Evolutionary conservation across 345 rosid species (phyloP).

Genomic region (Aquilaria malaccensis): DNA sequence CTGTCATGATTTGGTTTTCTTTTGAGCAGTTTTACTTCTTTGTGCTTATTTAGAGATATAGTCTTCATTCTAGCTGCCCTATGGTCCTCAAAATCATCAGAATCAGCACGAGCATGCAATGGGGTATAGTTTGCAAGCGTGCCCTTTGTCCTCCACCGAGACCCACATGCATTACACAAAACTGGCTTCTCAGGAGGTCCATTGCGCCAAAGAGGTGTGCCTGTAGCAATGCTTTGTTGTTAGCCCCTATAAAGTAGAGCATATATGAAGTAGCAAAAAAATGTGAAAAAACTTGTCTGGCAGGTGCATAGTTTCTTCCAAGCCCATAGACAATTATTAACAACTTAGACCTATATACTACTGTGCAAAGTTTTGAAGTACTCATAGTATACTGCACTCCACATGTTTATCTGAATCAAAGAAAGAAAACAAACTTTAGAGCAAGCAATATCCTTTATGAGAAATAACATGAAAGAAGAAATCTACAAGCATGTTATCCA

Average conservation of each 20-base stretch:
- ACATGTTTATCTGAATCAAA: too few relatives aligned
- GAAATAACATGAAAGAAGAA: too few relatives aligned
- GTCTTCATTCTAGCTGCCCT: slow-evolving; percentile 50
- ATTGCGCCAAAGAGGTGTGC: slow-evolving; percentile 95
- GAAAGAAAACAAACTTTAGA: too few relatives aligned
- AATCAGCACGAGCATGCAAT: slow-evolving; percentile 64
- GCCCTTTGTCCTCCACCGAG: slow-evolving; percentile 91
- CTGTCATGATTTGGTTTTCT: slow-evolving; percentile 53
- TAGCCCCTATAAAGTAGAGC: not conserved
- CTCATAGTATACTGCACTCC: too few relatives aligned
- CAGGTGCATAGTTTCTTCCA: too few relatives aligned
- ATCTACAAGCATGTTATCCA: too few relatives aligned
- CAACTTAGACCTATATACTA: too few relatives aligned
- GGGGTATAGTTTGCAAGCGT: slow-evolving; percentile 83
- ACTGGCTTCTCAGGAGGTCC: slow-evolving; percentile 99
- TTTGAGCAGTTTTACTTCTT: slow-evolving; percentile 55
- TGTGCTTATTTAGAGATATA: slow-evolving; percentile 47
- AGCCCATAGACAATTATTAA: too few relatives aligned
- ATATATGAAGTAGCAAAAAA: too few relatives aligned
- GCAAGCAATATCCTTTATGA: too few relatives aligned
- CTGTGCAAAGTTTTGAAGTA: too few relatives aligned
- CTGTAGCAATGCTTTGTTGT: slow-evolving; percentile 30
- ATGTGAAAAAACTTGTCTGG: too few relatives aligned
- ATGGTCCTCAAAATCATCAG: slow-evolving; percentile 53
- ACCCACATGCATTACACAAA: slow-evolving; percentile 98